These are phyloP conservation scores for Kodamaea hsintzibuensis DNA, from an alignment of 805 yeast species.

Conservation along the genomic window DNA sequence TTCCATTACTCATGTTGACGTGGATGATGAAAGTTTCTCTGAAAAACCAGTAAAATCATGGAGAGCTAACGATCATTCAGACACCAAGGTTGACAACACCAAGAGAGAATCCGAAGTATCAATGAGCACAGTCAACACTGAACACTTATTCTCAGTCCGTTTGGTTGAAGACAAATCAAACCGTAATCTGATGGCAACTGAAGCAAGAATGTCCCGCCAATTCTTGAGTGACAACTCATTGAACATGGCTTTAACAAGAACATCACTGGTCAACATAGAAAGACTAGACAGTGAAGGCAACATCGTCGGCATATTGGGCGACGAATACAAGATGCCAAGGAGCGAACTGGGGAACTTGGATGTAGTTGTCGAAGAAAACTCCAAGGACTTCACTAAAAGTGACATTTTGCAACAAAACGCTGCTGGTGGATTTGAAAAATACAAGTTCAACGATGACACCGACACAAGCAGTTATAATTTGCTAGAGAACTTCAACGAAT, in stretches of 20 bases:
- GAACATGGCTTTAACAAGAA: conserved; percentile 26
- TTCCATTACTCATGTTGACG: conserved; percentile 55
- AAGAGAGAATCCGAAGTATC: conserved; percentile 73
- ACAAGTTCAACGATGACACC: conserved; percentile 12
- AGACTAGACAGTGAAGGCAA: conserved; percentile 48
- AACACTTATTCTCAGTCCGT: conserved; percentile 76
- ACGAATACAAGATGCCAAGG: conserved; percentile 29
- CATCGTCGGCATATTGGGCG: conserved; percentile 25
- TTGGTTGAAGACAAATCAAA: conserved; percentile 59
- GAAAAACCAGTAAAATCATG: conserved; percentile 43
- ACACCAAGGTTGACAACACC: conserved; percentile 20
- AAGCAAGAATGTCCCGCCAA: conserved; percentile 20
- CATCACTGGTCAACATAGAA: conserved; percentile 45
- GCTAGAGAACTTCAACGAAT: conserved; percentile 20
- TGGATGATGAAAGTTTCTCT: conserved; percentile 24
- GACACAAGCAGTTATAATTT: conserved; percentile 19
- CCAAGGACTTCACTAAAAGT: conserved; percentile 18
- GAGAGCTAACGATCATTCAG: conserved; percentile 42
- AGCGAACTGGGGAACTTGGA: conserved; percentile 29
- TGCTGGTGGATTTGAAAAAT: conserved; percentile 6
- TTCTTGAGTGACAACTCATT: conserved; percentile 27
- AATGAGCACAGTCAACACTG: conserved; percentile 81
- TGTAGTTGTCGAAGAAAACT: conserved; percentile 31
- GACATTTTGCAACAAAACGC: conserved; percentile 2
- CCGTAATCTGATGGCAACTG: conserved; percentile 32